Conservation (phyloP, 1,139 yeast species). For the Candida pseudocylindracea region DNA sequence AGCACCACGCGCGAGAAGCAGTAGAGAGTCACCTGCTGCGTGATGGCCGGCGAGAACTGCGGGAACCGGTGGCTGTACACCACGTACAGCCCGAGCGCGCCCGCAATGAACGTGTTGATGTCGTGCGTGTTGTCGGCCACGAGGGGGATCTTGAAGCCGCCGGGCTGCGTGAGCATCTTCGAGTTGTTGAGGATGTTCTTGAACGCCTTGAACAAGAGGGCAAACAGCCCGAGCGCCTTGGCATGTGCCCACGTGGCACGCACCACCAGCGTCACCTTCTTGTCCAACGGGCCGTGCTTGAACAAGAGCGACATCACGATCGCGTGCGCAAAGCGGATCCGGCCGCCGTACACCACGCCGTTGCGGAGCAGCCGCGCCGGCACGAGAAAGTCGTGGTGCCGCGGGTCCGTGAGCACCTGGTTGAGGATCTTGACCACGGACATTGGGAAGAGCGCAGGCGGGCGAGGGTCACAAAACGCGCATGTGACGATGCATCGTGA, state of each 20-base stretch:
- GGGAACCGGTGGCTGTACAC: conserved; percentile 39
- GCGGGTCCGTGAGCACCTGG: conserved; percentile 1
- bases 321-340: conserved; percentile 55
- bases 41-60: conserved; percentile 24
- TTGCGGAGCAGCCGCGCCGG: conserved; percentile 18
- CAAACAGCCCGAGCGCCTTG: conserved; percentile 40
- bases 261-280: conserved; percentile 24
- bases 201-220: conserved; percentile 30
- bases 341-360: conserved; percentile 52
- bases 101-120: conserved; percentile 31
- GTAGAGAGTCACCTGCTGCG: conserved; percentile 38
- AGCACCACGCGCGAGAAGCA: conserved; percentile 35
- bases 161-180: neutral
- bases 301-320: conserved; percentile 38
- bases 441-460: no score
- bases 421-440: no score
- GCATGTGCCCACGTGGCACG: conserved; percentile 49
- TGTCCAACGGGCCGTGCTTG: conserved; percentile 22
- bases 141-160: no score
- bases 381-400: conserved; percentile 16
- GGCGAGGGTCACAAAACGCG: no score
- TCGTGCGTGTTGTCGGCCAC: conserved; percentile 5
- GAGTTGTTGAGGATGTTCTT: conserved; percentile 9
- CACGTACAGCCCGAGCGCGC: conserved; percentile 38
- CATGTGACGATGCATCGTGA: no score